phyloP scores from a whole-genome alignment of 179 eudicot species.

The Heliamphora pulchella region DNA sequence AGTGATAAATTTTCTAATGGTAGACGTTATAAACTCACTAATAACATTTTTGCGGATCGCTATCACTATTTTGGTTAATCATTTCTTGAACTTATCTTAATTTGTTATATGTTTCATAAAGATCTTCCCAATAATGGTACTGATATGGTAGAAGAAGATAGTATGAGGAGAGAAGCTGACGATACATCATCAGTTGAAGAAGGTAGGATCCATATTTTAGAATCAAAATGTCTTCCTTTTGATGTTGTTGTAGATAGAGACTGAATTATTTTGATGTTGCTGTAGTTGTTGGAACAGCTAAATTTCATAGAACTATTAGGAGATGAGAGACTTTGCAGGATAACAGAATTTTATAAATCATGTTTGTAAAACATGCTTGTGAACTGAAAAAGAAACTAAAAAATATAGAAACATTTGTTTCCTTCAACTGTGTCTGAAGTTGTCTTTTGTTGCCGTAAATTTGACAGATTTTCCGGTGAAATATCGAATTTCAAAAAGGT shows the following conservation, averaged over 20 bases:
- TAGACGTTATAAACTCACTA: slow-evolving; percentile 14
- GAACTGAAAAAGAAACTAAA: background rate
- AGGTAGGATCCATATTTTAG: slow-evolving; percentile 26
- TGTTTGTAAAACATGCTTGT: slow-evolving; percentile 2
- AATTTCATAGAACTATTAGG: background rate
- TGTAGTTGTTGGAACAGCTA: background rate
- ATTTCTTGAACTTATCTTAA: background rate
- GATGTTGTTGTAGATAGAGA: background rate
- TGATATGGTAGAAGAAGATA: slow-evolving; percentile 21
- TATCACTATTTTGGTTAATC: slow-evolving; percentile 10
- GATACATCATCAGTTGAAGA: slow-evolving; percentile 20
- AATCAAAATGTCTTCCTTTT: background rate
- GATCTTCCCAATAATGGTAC: slow-evolving; percentile 16
- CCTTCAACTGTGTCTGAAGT: slow-evolving; percentile 1
- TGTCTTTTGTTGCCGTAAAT: slow-evolving; percentile 6
- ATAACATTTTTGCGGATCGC: background rate
- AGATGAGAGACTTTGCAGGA: background rate
- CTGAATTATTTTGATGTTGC: background rate
- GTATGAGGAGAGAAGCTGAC: slow-evolving; percentile 19
- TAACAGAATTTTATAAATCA: background rate
- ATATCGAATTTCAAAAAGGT: slow-evolving; percentile 35
- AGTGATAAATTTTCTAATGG: slow-evolving; percentile 31
- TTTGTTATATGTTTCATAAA: slow-evolving; percentile 22
- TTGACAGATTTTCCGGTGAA: slow-evolving; percentile 36
- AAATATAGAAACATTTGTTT: background rate